Percentiles rank a stretch among this genome's conserved stretches.
phyloP scores from a whole-genome alignment of 2,329 filamentous ascomycete species.

The Xylariomycetidae sp. region DNA sequence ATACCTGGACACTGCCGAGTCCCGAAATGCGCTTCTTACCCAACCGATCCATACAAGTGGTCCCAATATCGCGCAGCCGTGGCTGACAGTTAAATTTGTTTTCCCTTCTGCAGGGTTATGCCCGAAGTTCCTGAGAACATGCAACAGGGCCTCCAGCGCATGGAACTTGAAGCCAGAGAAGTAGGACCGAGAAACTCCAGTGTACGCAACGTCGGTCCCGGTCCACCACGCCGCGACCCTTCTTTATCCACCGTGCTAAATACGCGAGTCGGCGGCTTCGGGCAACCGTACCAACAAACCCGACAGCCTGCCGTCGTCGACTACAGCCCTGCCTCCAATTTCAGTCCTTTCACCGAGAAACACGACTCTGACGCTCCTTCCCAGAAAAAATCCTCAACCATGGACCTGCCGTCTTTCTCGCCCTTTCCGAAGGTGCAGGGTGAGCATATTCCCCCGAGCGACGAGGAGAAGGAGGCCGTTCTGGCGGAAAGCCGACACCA shows the following conservation, averaged over 20 bases:
- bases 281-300: slow-evolving; percentile 25
- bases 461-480: slow-evolving; percentile 89
- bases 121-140: slow-evolving; percentile 95
- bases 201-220: slow-evolving; percentile 21
- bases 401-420: slow-evolving; percentile 71
- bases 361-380: slow-evolving; percentile 30
- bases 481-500: slow-evolving; percentile 77
- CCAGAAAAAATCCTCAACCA: slow-evolving; percentile 35
- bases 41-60: no score
- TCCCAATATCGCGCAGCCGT: no score
- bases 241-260: slow-evolving; percentile 36
- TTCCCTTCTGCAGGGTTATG: slow-evolving; percentile 62
- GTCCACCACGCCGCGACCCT: slow-evolving; percentile 33
- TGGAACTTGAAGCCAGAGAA: slow-evolving; percentile 73
- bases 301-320: slow-evolving; percentile 26
- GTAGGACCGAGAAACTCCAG: slow-evolving; percentile 31
- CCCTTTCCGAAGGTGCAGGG: slow-evolving; percentile 84
- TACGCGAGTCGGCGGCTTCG: slow-evolving; percentile 19
- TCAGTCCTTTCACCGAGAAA: slow-evolving; percentile 35
- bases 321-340: slow-evolving; percentile 28
- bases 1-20: background rate
- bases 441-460: slow-evolving; percentile 84
- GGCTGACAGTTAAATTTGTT: background rate
- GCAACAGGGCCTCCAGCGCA: slow-evolving; percentile 85
- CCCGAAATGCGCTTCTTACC: no score